phyloP scores from a whole-genome alignment of 805 yeast genomes.

The Scheffersomyces ergatensis region DNA sequence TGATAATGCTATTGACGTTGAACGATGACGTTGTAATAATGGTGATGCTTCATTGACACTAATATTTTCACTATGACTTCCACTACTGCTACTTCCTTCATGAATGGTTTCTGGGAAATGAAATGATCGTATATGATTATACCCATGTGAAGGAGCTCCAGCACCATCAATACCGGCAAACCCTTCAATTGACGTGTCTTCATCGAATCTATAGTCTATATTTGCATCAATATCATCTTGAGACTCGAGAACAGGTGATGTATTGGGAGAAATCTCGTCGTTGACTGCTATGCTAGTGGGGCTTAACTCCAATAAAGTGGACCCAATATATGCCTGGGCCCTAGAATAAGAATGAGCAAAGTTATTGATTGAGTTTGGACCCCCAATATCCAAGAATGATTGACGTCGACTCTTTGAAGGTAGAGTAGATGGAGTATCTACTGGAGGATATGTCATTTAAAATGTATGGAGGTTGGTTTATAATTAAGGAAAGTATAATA shows the following conservation, averaged over 20 bases:
- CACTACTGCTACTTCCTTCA: no score
- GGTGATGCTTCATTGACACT: slow-evolving; percentile 2
- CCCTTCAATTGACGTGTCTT: slow-evolving; percentile 4
- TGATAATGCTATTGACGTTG: neutral
- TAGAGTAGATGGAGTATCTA: neutral
- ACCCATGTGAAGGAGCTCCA: slow-evolving; percentile 5
- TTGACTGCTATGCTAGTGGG: slow-evolving; percentile 8
- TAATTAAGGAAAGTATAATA: no score
- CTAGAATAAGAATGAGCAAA: slow-evolving; percentile 39
- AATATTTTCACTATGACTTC: no score
- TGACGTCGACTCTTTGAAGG: slow-evolving; percentile 13
- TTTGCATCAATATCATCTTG: slow-evolving; percentile 8
- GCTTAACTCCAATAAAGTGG: slow-evolving; percentile 12
- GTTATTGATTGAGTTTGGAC: slow-evolving; percentile 34
- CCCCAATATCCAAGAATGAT: slow-evolving; percentile 32
- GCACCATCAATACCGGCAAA: neutral
- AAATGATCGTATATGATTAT: slow-evolving; percentile 12
- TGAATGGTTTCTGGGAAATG: slow-evolving; percentile 9
- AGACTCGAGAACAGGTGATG: slow-evolving; percentile 13
- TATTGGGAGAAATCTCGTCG: slow-evolving; percentile 19
- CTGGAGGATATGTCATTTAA: no score
- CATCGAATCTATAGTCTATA: slow-evolving; percentile 12
- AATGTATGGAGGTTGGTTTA: no score
- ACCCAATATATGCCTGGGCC: slow-evolving; percentile 30
- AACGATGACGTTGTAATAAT: slow-evolving; percentile 3